Evolutionary conservation across 2,329 filamentous ascomycete genomes (phyloP).

Genomic region (Aspergillus terreus): DNA sequence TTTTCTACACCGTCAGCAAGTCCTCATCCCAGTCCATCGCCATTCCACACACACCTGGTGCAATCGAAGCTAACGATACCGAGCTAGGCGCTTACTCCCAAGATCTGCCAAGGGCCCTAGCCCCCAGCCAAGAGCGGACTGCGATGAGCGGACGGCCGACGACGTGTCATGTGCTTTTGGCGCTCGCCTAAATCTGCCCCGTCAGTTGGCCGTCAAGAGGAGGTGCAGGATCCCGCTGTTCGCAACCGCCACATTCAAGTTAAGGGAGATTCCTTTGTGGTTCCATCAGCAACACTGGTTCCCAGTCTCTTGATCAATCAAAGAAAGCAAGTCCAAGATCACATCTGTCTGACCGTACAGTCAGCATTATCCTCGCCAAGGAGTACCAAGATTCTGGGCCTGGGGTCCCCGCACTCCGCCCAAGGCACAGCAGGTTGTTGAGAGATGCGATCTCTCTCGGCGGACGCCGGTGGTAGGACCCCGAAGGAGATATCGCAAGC

Average conservation of each 20-base stretch:
- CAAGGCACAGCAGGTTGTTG: neutral
- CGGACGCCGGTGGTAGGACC: neutral
- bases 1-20: neutral
- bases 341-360: neutral
- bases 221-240: too few species aligned
- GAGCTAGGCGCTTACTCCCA: neutral
- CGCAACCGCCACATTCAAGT: too few species aligned
- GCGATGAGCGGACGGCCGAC: neutral
- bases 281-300: neutral
- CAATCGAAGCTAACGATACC: neutral
- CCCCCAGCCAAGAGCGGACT: neutral
- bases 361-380: neutral
- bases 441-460: neutral
- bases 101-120: constrained; percentile 1
- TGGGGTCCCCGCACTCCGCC: neutral
- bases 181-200: neutral
- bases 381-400: neutral
- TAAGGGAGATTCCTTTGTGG: neutral
- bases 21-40: neutral
- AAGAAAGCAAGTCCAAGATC: neutral
- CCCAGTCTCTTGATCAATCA: neutral
- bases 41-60: neutral
- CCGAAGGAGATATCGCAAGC: neutral
- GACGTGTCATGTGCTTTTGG: neutral
- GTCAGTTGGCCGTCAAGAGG: neutral